Conservation (phyloP, 192 early-diverging fungal genomes). For the Coemansia sp. region DNA sequence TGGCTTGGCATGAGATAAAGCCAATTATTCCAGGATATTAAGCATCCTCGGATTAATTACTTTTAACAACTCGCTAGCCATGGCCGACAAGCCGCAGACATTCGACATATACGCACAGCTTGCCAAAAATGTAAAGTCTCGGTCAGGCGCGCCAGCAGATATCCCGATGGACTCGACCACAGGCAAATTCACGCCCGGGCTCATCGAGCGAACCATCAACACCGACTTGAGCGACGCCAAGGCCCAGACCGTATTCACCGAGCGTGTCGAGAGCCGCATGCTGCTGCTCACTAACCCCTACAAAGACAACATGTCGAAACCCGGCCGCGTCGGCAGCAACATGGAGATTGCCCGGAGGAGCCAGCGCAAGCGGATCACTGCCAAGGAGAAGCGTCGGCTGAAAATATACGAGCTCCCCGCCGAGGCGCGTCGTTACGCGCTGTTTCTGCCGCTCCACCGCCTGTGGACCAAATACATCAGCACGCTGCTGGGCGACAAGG, state of each 20-base stretch:
- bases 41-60: too few species aligned
- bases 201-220: slow-evolving; percentile 26
- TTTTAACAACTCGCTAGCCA: too few species aligned
- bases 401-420: slow-evolving; percentile 65
- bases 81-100: too few species aligned
- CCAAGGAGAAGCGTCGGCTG: slow-evolving; percentile 55
- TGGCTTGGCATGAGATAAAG: too few species aligned
- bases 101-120: slow-evolving; percentile 31
- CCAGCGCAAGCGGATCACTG: slow-evolving; percentile 58
- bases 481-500: slow-evolving; percentile 53
- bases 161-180: slow-evolving; percentile 28
- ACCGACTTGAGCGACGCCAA: slow-evolving; percentile 8
- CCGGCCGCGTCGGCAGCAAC: slow-evolving; percentile 6
- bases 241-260: slow-evolving; percentile 12
- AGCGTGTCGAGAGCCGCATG: slow-evolving; percentile 35
- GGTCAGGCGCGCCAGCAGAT: slow-evolving; percentile 19
- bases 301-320: slow-evolving; percentile 15
- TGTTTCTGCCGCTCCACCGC: slow-evolving; percentile 68
- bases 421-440: slow-evolving; percentile 47
- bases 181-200: slow-evolving; percentile 13
- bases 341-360: background rate
- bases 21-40: too few species aligned
- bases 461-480: slow-evolving; percentile 77
- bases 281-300: slow-evolving; percentile 40
- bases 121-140: slow-evolving; percentile 7